Conservation (phyloP, 768 basidiomycete species). For the Suillus luteus region DNA sequence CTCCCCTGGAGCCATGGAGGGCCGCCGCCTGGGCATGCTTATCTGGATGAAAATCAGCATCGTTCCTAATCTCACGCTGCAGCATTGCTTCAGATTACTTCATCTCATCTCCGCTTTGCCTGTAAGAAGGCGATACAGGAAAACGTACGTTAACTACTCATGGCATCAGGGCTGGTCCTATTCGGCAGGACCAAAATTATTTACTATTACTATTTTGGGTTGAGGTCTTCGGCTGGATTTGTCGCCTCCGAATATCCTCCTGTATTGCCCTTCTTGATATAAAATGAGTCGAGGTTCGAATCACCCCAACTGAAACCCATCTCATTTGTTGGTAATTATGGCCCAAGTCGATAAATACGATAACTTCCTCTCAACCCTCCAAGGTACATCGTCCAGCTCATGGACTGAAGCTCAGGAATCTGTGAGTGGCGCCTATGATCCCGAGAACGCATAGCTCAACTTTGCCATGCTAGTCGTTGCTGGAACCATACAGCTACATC, state of each 20-base stretch:
- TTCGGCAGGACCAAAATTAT: neutral
- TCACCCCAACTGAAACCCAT: neutral
- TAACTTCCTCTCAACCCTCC: slow-evolving; percentile 39
- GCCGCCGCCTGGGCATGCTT: neutral
- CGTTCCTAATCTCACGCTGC: slow-evolving; percentile 1
- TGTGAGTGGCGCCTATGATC: slow-evolving; percentile 18
- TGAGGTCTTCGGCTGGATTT: slow-evolving; percentile 1
- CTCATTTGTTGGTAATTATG: neutral
- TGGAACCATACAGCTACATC: slow-evolving; percentile 90
- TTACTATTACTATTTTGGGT: neutral
- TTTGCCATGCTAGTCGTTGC: slow-evolving; percentile 43
- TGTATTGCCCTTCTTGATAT: neutral
- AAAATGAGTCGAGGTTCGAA: neutral
- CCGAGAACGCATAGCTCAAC: slow-evolving; percentile 1
- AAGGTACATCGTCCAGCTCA: slow-evolving; percentile 26
- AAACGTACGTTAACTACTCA: neutral
- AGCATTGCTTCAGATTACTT: neutral
- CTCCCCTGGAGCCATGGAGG: neutral
- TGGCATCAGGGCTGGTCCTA: slow-evolving; percentile 1
- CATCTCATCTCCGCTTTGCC: neutral
- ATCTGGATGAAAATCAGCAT: neutral
- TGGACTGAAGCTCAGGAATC: slow-evolving; percentile 26
- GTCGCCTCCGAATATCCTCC: slow-evolving; percentile 9
- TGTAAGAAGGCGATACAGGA: neutral
- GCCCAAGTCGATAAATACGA: slow-evolving; percentile 38